Evolutionary conservation across 208 protist genomes (phyloP), one percentile per base, ranked within the genome.

Genomic region (Trypanosoma cruzi): DNA sequence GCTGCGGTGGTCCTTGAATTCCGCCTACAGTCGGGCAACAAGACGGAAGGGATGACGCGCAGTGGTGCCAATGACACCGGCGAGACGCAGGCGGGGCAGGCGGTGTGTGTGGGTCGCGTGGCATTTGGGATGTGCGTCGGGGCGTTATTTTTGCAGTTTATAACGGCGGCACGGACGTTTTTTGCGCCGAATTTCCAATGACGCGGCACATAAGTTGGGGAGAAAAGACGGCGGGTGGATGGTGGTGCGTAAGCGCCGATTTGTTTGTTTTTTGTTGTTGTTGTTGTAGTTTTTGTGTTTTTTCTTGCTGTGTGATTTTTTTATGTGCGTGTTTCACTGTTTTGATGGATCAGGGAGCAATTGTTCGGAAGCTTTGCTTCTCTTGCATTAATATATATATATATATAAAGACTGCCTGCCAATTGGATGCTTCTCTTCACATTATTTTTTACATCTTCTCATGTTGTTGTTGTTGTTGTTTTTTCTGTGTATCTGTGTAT

Each of bases 381-480:
- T n/a, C n/a, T n/a, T n/a, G n/a, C n/a, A n/a, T n/a, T n/a, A n/a
- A n/a, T n/a, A n/a, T n/a, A n/a, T 31, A 64, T 31, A 64, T 55
- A 65, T 36, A 65, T 65, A 65, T 65, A 55, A 42, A 44, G 24
- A 29, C 31, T 11, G 20, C n/a, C n/a, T n/a, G n/a, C n/a, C n/a
- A n/a, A n/a, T n/a, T n/a, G n/a, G n/a, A n/a, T n/a, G n/a, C n/a
- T n/a, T n/a, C 24, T 44, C 18, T 44, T 4, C 6, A 18, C 52
- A 20, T 32, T 64, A 18, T 64, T 32, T 50, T 10, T 50, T 64
- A 14, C 44, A 52, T 64, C 13, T 5, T 44, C 13, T 44, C 5
- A 5, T n/a, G n/a, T n/a, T 44, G 5, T 13, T 44, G 5, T 44
- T 44, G 5, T 44, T 13, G 20, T 37, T 13, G 6, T 64, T 5